A percentile compares a stretch with the other conserved stretches of the same genome.
phyloP scores from a whole-genome alignment of 1,284 basidiomycete genomes.

The Cutaneotrichosporon spelunceum region DNA sequence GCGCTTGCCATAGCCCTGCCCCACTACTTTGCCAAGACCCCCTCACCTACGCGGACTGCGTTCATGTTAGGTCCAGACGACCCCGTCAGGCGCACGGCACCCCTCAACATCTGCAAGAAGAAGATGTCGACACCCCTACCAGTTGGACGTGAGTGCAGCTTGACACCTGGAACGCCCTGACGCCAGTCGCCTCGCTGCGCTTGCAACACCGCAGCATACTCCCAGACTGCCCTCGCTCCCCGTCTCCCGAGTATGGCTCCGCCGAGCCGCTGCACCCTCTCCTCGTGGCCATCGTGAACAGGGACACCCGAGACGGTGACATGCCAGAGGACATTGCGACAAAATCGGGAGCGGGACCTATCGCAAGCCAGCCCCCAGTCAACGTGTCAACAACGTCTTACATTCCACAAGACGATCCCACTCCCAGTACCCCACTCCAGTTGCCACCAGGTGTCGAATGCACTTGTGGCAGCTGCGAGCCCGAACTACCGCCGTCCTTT shows the following conservation, averaged over 20 bases:
- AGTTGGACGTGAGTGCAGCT: not conserved
- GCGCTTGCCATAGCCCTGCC: not conserved
- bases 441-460: not conserved
- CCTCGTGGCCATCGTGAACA: not conserved
- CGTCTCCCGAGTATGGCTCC: not conserved
- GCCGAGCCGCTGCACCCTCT: not conserved
- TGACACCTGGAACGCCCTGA: not conserved
- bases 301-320: not conserved
- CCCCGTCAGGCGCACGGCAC: not conserved
- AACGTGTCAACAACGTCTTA: not conserved
- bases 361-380: not conserved
- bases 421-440: not conserved
- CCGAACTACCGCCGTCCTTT: not conserved
- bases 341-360: not conserved
- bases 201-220: not conserved
- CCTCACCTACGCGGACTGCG: not conserved
- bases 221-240: not conserved
- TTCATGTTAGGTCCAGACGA: not conserved
- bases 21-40: not conserved
- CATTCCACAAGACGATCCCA: not conserved
- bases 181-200: not conserved
- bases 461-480: not conserved
- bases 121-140: not conserved
- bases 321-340: not conserved
- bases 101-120: conserved; percentile 6